phyloP scores from a whole-genome alignment of 177 flowering plant genomes.

The Telopea speciosissima region DNA sequence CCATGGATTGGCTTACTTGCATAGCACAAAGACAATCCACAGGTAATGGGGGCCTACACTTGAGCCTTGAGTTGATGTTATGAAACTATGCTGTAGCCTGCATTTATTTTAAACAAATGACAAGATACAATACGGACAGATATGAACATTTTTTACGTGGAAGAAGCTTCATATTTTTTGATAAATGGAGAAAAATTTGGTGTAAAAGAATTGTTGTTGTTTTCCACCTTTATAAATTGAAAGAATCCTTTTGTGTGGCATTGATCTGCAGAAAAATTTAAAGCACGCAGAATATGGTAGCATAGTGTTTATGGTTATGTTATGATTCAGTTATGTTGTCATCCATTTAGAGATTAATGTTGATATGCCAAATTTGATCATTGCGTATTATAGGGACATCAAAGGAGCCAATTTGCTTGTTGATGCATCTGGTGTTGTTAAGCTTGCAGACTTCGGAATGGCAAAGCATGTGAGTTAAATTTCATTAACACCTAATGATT shows the following conservation, averaged over 20 bases:
- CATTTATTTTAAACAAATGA: too few species aligned
- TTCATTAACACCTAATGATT: background rate
- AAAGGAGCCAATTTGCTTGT: slow-evolving; percentile 98
- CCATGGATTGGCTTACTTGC: slow-evolving; percentile 87
- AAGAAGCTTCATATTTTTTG: background rate
- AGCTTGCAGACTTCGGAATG: slow-evolving; percentile 99
- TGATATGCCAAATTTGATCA: background rate
- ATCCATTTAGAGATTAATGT: background rate
- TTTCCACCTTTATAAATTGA: background rate
- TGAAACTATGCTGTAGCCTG: background rate
- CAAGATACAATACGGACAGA: too few species aligned
- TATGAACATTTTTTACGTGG: too few species aligned
- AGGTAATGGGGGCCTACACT: slow-evolving; percentile 48
- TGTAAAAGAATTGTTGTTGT: too few species aligned
- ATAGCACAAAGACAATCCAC: slow-evolving; percentile 79
- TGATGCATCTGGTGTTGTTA: slow-evolving; percentile 86
- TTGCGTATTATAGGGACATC: slow-evolving; percentile 58
- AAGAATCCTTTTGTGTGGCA: background rate
- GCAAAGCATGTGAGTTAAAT: slow-evolving; percentile 82
- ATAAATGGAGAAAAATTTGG: background rate
- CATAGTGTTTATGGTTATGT: background rate
- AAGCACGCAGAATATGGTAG: background rate
- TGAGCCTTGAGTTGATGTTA: background rate
- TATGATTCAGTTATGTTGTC: background rate
- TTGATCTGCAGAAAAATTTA: background rate